Conservation (phyloP, 257 asterid genomes). For the Lycium ferocissimum region DNA sequence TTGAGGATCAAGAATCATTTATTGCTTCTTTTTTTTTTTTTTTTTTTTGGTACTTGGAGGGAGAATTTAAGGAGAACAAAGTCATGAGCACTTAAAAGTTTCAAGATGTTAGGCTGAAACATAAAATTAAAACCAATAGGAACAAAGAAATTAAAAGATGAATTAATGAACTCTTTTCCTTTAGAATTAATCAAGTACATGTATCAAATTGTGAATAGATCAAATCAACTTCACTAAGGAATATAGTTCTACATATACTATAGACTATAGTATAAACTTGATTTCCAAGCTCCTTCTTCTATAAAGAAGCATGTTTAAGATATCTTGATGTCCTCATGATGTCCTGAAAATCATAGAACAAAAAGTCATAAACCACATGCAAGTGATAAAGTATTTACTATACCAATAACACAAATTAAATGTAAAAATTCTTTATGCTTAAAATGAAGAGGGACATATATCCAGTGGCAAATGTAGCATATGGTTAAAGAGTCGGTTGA, state of each 20-base stretch:
- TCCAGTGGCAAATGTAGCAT: no score
- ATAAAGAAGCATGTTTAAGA: not conserved
- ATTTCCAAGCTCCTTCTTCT: not conserved
- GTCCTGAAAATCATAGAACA: not conserved
- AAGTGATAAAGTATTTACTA: not conserved
- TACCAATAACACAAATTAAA: not conserved
- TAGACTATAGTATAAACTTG: not conserved
- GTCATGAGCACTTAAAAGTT: no score
- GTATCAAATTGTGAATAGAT: not conserved
- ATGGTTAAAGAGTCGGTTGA: not conserved
- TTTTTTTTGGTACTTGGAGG: no score
- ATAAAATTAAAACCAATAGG: no score
- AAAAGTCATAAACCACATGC: not conserved
- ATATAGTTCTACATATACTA: not conserved
- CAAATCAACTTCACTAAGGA: not conserved
- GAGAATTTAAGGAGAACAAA: no score
- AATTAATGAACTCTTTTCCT: no score
- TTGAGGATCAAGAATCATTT: no score
- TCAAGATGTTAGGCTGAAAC: no score
- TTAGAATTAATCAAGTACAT: not conserved
- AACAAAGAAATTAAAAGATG: no score
- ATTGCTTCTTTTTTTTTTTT: no score
- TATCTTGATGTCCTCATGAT: not conserved
- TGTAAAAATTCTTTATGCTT: not conserved
- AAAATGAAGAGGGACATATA: not conserved